These are phyloP conservation scores for Pseudozyma flocculosa DNA, from an alignment of 1,284 basidiomycete genomes.

Conservation along the genomic window DNA sequence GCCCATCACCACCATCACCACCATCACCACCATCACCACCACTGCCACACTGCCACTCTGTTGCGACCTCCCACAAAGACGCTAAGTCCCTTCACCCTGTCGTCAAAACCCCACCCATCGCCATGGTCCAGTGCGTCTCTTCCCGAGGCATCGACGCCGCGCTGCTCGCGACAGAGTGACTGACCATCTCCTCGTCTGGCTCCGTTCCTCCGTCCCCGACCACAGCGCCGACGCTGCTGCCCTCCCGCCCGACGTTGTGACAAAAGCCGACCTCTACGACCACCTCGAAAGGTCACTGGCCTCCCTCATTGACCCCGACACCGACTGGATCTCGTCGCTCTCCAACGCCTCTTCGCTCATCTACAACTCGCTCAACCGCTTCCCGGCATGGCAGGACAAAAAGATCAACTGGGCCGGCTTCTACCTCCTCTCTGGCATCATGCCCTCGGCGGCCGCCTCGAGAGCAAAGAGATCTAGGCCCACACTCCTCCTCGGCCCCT, in stretches of 20 bases:
- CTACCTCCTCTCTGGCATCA: conserved; percentile 58
- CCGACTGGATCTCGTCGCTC: conserved; percentile 53
- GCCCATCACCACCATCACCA: no score
- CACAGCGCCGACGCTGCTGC: conserved; percentile 66
- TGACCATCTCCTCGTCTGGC: no score
- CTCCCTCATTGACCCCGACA: conserved; percentile 46
- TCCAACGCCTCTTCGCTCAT: conserved; percentile 52
- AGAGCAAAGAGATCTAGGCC: conserved; percentile 7
- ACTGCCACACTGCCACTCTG: no score
- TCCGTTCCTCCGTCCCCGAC: no score
- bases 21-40: no score
- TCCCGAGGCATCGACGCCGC: no score
- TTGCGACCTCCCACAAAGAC: no score
- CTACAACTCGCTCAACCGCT: conserved; percentile 52
- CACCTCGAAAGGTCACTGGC: conserved; percentile 51
- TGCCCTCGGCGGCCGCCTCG: conserved; percentile 29
- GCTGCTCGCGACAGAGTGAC: no score
- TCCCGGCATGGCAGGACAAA: conserved; percentile 37
- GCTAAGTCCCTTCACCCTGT: no score
- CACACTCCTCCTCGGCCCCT: conserved; percentile 58
- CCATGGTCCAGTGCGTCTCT: no score
- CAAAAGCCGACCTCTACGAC: conserved; percentile 57
- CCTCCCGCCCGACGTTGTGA: conserved; percentile 65
- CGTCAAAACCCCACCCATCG: no score
- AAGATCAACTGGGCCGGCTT: conserved; percentile 59